phyloP scores from a whole-genome alignment of 192 early-diverging fungal species.

The Coemansia asiatica region DNA sequence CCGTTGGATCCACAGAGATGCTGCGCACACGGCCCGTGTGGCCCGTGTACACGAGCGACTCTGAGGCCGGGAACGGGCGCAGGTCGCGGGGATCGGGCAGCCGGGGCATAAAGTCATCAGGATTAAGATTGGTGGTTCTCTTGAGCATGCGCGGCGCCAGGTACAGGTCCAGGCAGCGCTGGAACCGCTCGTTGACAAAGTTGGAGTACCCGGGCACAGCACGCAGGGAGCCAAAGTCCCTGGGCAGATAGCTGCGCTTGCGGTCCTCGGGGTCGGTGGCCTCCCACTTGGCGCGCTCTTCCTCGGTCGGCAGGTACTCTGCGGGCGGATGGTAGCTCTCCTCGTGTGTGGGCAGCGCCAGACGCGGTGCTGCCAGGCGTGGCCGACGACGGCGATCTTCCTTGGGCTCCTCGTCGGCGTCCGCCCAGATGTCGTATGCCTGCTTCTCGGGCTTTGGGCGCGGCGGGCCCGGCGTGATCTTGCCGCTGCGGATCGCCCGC shows the following conservation, averaged over 20 bases:
- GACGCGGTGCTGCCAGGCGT: conserved; percentile 90
- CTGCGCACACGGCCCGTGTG: conserved; percentile 80
- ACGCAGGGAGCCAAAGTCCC: conserved; percentile 69
- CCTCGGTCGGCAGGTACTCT: conserved; percentile 85
- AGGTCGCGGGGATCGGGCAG: conserved; percentile 93
- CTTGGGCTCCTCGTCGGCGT: conserved; percentile 60
- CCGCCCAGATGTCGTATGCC: conserved; percentile 90
- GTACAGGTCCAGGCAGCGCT: conserved; percentile 96
- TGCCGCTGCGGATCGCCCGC: conserved; percentile 87
- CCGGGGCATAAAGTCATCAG: conserved; percentile 91
- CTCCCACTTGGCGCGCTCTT: conserved; percentile 81
- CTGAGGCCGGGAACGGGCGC: conserved; percentile 85
- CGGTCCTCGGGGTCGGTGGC: conserved; percentile 76
- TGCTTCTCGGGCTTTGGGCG: conserved; percentile 59
- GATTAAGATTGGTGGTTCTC: conserved; percentile 85
- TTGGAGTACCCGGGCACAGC: conserved; percentile 82
- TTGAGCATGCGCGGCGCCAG: conserved; percentile 87
- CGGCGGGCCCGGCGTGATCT: conserved; percentile 66
- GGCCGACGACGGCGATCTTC: conserved; percentile 31
- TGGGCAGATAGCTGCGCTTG: conserved; percentile 61
- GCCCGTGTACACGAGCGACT: conserved; percentile 76
- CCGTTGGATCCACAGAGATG: conserved; percentile 87
- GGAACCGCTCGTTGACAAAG: conserved; percentile 94
- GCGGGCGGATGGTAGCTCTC: conserved; percentile 97
- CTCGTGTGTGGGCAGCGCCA: conserved; percentile 82